Percentiles rank a stretch among this genome's conserved stretches.
phyloP scores from a whole-genome alignment of 177 flowering plant genomes.

The Vitis hybrid region DNA sequence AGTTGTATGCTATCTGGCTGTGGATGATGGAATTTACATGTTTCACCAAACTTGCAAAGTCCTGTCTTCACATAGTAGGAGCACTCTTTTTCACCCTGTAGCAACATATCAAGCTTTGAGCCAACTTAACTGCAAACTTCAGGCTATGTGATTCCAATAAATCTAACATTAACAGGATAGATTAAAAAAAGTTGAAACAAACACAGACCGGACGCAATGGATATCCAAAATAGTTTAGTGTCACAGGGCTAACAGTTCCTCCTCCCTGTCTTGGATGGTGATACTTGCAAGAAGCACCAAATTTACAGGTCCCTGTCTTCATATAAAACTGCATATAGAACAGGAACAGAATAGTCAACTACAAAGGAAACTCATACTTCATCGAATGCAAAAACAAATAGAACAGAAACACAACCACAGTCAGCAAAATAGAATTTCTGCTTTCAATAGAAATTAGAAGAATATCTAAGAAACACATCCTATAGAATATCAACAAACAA shows the following conservation, averaged over 20 bases:
- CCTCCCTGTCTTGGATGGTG: slow-evolving; percentile 85
- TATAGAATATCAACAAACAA: neutral
- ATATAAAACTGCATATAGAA: slow-evolving; percentile 65
- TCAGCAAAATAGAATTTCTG: neutral
- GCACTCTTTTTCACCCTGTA: slow-evolving; percentile 95
- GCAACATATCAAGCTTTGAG: neutral
- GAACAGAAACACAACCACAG: neutral
- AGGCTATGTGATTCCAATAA: neutral
- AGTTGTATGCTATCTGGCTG: slow-evolving; percentile 49
- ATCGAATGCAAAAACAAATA: neutral
- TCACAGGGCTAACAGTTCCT: slow-evolving; percentile 46
- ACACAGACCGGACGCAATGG: slow-evolving; percentile 83
- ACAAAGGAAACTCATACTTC: neutral
- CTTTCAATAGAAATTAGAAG: neutral
- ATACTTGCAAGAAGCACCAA: slow-evolving; percentile 91
- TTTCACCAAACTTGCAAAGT: slow-evolving; percentile 86
- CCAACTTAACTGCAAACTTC: neutral
- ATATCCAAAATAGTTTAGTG: slow-evolving; percentile 71
- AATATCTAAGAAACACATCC: neutral
- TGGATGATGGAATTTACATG: slow-evolving; percentile 99
- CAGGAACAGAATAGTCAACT: slow-evolving; percentile 2
- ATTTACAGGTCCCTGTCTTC: slow-evolving; percentile 90
- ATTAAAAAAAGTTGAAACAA: slow-evolving; percentile 7
- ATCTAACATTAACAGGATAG: neutral
- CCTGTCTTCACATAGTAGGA: slow-evolving; percentile 88